Percentiles rank a stretch among this genome's conserved stretches.
phyloP scores from a whole-genome alignment of 305 asterid genomes.

The Stenogyne calaminthoides region DNA sequence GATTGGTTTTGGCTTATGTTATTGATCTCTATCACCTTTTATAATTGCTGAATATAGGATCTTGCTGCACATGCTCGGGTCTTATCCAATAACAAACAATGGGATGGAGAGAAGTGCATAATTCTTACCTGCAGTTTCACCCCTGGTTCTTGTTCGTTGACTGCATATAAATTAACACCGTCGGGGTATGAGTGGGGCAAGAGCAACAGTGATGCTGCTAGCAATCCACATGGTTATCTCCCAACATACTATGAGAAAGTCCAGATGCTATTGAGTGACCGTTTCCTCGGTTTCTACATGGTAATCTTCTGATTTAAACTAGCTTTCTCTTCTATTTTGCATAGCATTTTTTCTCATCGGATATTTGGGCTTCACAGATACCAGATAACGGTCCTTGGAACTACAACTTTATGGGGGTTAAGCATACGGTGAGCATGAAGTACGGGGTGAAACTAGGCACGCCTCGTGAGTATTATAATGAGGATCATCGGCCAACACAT shows the following conservation, averaged over 20 bases:
- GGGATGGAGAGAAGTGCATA: conserved; percentile 99
- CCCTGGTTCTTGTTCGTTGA: conserved; percentile 96
- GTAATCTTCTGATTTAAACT: conserved; percentile 38
- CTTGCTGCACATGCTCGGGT: conserved; percentile 77
- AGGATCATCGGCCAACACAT: conserved; percentile 96
- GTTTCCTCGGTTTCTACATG: conserved; percentile 99
- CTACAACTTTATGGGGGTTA: conserved; percentile 97
- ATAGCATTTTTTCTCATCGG: neutral
- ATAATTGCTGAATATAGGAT: conserved; percentile 51
- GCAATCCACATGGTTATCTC: conserved; percentile 94
- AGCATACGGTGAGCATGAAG: conserved; percentile 83
- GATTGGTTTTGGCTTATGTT: neutral
- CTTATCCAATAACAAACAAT: conserved; percentile 86
- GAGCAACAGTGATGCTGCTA: conserved; percentile 84
- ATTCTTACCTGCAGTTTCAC: conserved; percentile 98
- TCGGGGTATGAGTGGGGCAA: conserved; percentile 99
- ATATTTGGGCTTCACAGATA: conserved; percentile 43
- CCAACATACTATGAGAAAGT: conserved; percentile 98
- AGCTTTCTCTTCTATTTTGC: neutral
- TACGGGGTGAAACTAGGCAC: conserved; percentile 92
- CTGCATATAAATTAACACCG: conserved; percentile 92
- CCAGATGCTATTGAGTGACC: conserved; percentile 97
- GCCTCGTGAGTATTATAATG: conserved; percentile 87
- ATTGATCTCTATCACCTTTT: neutral
- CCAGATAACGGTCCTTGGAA: conserved; percentile 99